Evolutionary conservation across 2,329 filamentous ascomycete species (phyloP).

Genomic region (Trichoderma atroviride): DNA sequence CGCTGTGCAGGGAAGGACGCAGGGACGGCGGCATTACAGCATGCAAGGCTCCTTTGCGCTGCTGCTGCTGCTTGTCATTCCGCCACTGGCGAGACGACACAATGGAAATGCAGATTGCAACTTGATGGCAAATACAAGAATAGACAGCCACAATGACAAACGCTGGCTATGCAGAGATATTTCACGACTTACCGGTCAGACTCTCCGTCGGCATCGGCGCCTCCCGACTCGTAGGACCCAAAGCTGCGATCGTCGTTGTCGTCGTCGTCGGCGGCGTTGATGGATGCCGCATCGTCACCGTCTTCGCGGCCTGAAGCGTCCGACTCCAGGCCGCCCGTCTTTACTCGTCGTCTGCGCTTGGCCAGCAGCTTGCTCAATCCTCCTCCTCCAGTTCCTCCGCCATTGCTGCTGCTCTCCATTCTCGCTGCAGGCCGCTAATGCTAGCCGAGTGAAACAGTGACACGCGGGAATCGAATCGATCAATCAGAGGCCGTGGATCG

Average conservation of each 20-base stretch:
- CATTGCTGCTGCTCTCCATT: slow-evolving; percentile 31
- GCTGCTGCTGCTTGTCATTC: not conserved
- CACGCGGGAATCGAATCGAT: not conserved
- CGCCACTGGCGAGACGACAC: not conserved
- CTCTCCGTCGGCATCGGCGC: slow-evolving; percentile 38
- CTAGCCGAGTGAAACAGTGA: slow-evolving; percentile 4
- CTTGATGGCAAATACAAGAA: not conserved
- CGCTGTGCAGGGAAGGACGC: not conserved
- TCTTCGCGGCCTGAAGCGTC: slow-evolving; percentile 36
- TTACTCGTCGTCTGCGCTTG: slow-evolving; percentile 53
- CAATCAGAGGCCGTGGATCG: slow-evolving; percentile 3
- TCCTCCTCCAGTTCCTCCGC: slow-evolving; percentile 37
- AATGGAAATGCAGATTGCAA: not conserved
- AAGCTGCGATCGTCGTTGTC: slow-evolving; percentile 40
- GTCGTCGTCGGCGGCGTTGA: slow-evolving; percentile 38
- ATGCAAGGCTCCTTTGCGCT: not conserved
- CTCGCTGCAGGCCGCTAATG: not conserved
- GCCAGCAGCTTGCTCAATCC: slow-evolving; percentile 54
- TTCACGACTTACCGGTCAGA: slow-evolving; percentile 30
- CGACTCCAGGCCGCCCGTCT: slow-evolving; percentile 45
- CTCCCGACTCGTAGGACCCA: slow-evolving; percentile 42
- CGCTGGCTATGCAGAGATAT: not conserved
- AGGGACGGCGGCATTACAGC: not conserved
- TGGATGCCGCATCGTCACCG: slow-evolving; percentile 39
- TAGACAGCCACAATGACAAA: not conserved